A percentile compares a stretch with the other conserved stretches of the same genome.
These are phyloP conservation scores for Arthroderma uncinatum DNA, from an alignment of 2,329 filamentous ascomycete genomes.

Conservation along the genomic window DNA sequence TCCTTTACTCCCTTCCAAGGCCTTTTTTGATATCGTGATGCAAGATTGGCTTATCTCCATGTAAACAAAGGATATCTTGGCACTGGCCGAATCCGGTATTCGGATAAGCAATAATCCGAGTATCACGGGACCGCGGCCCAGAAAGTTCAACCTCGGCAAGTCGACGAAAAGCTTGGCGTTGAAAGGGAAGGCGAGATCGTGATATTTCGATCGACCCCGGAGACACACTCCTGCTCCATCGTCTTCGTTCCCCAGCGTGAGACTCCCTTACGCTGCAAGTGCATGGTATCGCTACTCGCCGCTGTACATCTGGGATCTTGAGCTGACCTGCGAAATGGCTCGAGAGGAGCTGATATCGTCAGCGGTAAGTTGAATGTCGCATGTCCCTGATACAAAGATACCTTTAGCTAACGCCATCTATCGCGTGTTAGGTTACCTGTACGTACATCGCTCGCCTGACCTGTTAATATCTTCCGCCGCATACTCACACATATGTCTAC, in stretches of 20 bases:
- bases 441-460: constrained; percentile 20
- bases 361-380: constrained; percentile 46
- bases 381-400: not conserved
- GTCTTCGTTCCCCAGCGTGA: not conserved
- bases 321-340: constrained; percentile 53
- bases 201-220: not conserved
- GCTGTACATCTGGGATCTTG: not conserved
- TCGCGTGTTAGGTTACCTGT: constrained; percentile 40
- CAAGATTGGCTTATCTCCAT: not conserved
- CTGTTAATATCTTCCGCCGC: not conserved
- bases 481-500: constrained; percentile 14
- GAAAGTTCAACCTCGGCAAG: constrained; percentile 2
- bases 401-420: constrained; percentile 18
- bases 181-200: not conserved
- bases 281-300: not conserved
- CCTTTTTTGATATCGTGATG: not conserved
- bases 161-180: not conserved
- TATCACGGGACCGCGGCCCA: constrained; percentile 1
- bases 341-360: constrained; percentile 86
- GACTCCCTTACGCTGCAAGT: not conserved
- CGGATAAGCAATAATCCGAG: not conserved
- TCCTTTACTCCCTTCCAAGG: not conserved
- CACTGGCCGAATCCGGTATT: not conserved
- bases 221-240: too few relatives aligned
- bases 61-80: constrained; percentile 3